Evolutionary conservation across 768 basidiomycete genomes (phyloP), one percentile per base, ranked within the genome.

Genomic region (Boletellus ananas): DNA sequence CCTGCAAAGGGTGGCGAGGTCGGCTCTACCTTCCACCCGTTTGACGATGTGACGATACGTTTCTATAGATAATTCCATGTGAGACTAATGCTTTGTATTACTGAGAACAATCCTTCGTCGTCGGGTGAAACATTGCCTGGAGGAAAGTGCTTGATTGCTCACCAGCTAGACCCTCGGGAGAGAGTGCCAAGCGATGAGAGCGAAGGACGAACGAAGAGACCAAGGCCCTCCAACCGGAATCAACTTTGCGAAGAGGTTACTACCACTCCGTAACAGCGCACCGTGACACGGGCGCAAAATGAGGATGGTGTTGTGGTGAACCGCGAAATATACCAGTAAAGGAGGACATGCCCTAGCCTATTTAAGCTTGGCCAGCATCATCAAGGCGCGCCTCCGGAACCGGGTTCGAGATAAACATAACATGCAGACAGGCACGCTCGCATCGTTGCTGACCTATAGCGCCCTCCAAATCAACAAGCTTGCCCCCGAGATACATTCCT

Each of bases 11-110:
- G 71, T 57, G 51, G 75, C 77, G 48, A 87, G 71, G 62, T 85
- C 83, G 57, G 71, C 61, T 43, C 75, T 79, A 57, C 65, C 78
- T 47, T 65, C 72, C 54, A 81, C 72, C 66, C 77, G 60, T 58
- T 74, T 74, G 37, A 79, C 78, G 60, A 86, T 78, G 59, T 74
- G 74, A 67, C 73, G 76, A 70, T 78, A 81, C 45, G 72, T 74
- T 72, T 84, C 82, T 65, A 74, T 68, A 52, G 83, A 79, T 54
- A 82, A 62, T 60, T 78, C 79, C 84, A 84, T 84, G 58, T 67
- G 73, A 56, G 46, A 52, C 50, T 54, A 57, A 56, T 56, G 54
- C 53, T 38, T 42, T 34, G 70, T 76, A 79, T 79, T 68, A 51
- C 63, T 65, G 14, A 17, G 34, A 40, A 29, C 20, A 8, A 25